Conservation (phyloP, 306 rosid species). For the Purshia tridentata region DNA sequence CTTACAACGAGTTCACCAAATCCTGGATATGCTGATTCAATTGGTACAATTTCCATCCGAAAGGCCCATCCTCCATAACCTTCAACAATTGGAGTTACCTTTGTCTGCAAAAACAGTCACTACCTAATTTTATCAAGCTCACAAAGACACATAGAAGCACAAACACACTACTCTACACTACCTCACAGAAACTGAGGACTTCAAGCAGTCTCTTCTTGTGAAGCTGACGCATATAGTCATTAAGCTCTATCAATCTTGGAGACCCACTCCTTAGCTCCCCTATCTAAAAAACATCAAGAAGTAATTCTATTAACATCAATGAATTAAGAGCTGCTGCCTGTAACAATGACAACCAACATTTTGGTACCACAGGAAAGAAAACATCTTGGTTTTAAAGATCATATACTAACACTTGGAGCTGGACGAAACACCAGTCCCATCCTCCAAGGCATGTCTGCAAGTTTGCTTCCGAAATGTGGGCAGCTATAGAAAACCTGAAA, state of each 20-base stretch:
- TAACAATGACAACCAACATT: constrained; percentile 4
- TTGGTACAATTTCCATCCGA: constrained; percentile 88
- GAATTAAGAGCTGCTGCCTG: neutral
- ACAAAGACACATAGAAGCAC: constrained; percentile 13
- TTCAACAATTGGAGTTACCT: constrained; percentile 96
- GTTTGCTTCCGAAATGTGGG: constrained; percentile 99
- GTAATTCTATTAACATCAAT: constrained; percentile 17
- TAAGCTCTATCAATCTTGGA: constrained; percentile 73
- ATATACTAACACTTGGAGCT: constrained; percentile 79
- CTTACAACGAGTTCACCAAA: constrained; percentile 96
- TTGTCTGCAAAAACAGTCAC: constrained; percentile 64
- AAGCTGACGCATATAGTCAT: constrained; percentile 75
- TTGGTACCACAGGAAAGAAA: constrained; percentile 2
- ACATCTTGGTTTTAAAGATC: constrained; percentile 6
- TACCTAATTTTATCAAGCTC: constrained; percentile 33
- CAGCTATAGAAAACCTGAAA: constrained; percentile 94
- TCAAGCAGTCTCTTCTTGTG: constrained; percentile 80
- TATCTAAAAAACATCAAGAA: constrained; percentile 54
- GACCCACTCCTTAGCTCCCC: constrained; percentile 98
- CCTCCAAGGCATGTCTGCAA: constrained; percentile 98
- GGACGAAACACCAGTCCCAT: constrained; percentile 94
- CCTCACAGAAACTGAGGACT: constrained; percentile 98
- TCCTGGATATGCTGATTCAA: constrained; percentile 98
- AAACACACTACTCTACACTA: constrained; percentile 28
- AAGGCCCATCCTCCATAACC: constrained; percentile 99